These are phyloP conservation scores for Juglanconis sp. DNA, from an alignment of 2,329 filamentous ascomycete species.

Conservation along the genomic window DNA sequence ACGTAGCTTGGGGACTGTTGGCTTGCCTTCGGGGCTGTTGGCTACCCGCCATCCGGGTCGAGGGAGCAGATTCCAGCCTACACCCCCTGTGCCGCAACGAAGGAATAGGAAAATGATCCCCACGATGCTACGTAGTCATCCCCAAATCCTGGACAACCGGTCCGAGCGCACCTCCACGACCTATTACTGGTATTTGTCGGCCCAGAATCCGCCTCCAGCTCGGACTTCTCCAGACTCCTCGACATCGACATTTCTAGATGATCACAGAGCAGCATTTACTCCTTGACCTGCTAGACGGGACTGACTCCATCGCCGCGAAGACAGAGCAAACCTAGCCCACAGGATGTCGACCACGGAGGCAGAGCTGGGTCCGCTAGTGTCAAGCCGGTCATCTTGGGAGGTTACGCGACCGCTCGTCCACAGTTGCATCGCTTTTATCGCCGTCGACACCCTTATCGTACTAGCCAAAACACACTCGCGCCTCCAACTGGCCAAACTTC, in stretches of 20 bases:
- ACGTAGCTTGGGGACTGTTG: too few species aligned
- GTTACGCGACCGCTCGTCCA: conserved; percentile 11
- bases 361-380: conserved; percentile 12
- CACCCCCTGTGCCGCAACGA: neutral
- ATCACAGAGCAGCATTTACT: neutral
- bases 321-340: neutral
- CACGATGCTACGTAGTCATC: neutral
- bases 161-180: neutral
- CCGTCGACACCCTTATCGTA: conserved; percentile 14
- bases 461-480: conserved; percentile 15
- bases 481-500: conserved; percentile 5
- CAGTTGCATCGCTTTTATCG: conserved; percentile 5
- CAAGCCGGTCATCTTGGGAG: conserved; percentile 8
- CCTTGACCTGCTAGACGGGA: neutral
- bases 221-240: neutral
- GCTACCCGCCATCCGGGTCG: too few species aligned
- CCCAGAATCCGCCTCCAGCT: neutral
- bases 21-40: too few species aligned
- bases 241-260: neutral
- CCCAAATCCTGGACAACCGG: neutral
- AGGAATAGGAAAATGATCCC: neutral
- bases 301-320: neutral
- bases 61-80: neutral
- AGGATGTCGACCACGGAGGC: conserved; percentile 1
- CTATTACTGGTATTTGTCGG: neutral